Percentiles rank a stretch among this genome's conserved stretches.
Evolutionary conservation across 2,329 filamentous ascomycete species (phyloP).

Genomic region (Ustilaginoidea virens): DNA sequence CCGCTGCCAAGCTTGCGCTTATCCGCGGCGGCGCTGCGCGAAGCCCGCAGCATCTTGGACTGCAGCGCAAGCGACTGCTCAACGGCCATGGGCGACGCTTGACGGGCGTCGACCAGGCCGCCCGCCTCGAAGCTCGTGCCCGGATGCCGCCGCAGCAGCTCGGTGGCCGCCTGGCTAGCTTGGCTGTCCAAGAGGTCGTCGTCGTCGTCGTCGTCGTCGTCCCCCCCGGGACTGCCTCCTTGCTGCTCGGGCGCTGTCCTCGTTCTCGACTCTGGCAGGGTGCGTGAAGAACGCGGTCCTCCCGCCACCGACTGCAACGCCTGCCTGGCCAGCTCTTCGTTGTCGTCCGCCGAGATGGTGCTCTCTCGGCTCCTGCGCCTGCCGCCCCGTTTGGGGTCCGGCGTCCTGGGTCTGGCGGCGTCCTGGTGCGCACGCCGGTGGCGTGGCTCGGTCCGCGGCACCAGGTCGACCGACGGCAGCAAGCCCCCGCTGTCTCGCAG

Average conservation of each 20-base stretch:
- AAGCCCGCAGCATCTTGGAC: constrained; percentile 32
- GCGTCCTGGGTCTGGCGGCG: constrained; percentile 23
- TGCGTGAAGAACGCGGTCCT: constrained; percentile 16
- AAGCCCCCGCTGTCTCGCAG: constrained; percentile 33
- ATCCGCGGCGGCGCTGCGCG: constrained; percentile 26
- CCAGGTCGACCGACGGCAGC: constrained; percentile 46
- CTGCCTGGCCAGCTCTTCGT: constrained; percentile 39
- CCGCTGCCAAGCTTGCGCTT: constrained; percentile 35
- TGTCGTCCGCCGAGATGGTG: constrained; percentile 60
- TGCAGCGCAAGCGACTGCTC: constrained; percentile 32
- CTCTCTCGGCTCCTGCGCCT: constrained; percentile 64
- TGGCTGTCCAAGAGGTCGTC: constrained; percentile 54
- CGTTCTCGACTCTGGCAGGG: too few relatives aligned
- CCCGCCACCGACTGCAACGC: constrained; percentile 38
- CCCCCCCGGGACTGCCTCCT: too few relatives aligned
- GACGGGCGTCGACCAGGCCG: constrained; percentile 25
- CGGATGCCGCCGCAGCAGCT: constrained; percentile 51
- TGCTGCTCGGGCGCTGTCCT: constrained; percentile 14
- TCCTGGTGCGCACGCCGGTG: constrained; percentile 25
- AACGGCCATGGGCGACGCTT: constrained; percentile 26
- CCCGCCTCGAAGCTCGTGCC: constrained; percentile 36
- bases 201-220: too few relatives aligned
- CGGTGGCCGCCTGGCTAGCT: constrained; percentile 62
- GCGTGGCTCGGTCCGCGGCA: constrained; percentile 42
- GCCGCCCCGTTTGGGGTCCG: constrained; percentile 24